Evolutionary conservation across 1,284 basidiomycete genomes (phyloP).

Genomic region (Lentinula novae-zelandiae): DNA sequence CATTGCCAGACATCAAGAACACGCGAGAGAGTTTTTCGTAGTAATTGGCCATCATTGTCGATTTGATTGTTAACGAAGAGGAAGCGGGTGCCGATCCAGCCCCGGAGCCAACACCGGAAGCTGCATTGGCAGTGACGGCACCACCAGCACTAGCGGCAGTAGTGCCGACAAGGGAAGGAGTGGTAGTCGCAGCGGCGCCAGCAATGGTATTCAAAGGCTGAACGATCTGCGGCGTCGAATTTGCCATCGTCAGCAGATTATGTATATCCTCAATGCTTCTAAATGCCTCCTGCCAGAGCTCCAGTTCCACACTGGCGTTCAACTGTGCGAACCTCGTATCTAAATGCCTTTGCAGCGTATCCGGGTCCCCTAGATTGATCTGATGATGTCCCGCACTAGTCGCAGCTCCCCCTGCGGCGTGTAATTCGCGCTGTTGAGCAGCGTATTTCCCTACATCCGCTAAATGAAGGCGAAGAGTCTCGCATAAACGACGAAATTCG

Average conservation of each 20-base stretch:
- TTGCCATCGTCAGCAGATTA: slow-evolving; percentile 90
- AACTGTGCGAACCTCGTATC: slow-evolving; percentile 98
- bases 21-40: slow-evolving; percentile 98
- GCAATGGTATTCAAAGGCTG: too few species aligned
- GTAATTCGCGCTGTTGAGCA: slow-evolving; percentile 33
- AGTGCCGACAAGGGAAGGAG: neutral
- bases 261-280: slow-evolving; percentile 98
- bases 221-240: slow-evolving; percentile 65
- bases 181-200: neutral
- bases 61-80: slow-evolving; percentile 36
- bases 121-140: too few species aligned
- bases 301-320: slow-evolving; percentile 96
- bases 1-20: slow-evolving; percentile 91
- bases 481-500: slow-evolving; percentile 96
- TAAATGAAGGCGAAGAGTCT: slow-evolving; percentile 94
- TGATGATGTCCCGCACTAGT: slow-evolving; percentile 46
- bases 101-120: too few species aligned
- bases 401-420: neutral
- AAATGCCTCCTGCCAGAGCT: slow-evolving; percentile 99
- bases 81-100: neutral
- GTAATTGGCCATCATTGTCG: slow-evolving; percentile 98
- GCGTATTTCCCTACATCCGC: slow-evolving; percentile 95
- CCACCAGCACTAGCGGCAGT: too few species aligned
- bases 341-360: slow-evolving; percentile 95
- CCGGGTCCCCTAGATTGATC: slow-evolving; percentile 96